A percentile compares a stretch with the other conserved stretches of the same genome.
Evolutionary conservation across 169 alveolate genomes (phyloP).

Genomic region (Besnoitia besnoiti): DNA sequence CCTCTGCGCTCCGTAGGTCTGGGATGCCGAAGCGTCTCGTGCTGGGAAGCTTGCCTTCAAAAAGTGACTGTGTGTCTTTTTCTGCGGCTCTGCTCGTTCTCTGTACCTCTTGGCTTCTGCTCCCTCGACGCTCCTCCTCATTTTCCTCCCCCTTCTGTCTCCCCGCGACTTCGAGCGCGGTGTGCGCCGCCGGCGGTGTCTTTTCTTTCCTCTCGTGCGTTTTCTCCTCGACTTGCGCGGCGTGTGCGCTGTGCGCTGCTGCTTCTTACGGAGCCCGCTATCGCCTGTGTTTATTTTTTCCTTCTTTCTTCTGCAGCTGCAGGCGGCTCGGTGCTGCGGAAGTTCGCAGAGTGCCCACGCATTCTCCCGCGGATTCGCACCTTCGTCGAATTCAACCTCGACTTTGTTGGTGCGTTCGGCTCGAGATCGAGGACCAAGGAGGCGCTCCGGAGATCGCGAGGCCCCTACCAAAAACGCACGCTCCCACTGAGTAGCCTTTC

Average conservation of each 20-base stretch:
- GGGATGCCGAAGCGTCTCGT: too few relatives aligned
- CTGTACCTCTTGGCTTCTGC: too few relatives aligned
- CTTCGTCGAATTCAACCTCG: constrained; percentile 67
- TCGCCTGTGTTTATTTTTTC: neutral
- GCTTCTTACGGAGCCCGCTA: neutral
- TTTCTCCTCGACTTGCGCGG: too few relatives aligned
- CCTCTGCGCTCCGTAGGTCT: constrained; percentile 51
- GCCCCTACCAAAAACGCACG: too few relatives aligned
- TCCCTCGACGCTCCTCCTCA: neutral
- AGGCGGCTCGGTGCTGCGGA: constrained; percentile 43
- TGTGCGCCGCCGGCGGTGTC: too few relatives aligned
- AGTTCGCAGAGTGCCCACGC: constrained; percentile 46
- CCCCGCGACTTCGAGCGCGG: too few relatives aligned
- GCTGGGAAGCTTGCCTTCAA: neutral
- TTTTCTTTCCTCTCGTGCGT: neutral
- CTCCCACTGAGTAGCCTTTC: too few relatives aligned
- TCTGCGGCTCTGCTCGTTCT: neutral
- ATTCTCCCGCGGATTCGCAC: constrained; percentile 60
- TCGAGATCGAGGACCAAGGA: too few relatives aligned
- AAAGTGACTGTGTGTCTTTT: neutral
- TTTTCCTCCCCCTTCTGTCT: neutral
- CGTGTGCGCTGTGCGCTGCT: too few relatives aligned
- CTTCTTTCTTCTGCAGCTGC: neutral
- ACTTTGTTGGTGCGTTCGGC: constrained; percentile 62
- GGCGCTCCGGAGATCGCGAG: too few relatives aligned